A percentile compares a stretch with the other conserved stretches of the same genome.
Evolutionary conservation across 192 early-diverging fungal genomes (phyloP).

Genomic region (Obelidium mucronatum): DNA sequence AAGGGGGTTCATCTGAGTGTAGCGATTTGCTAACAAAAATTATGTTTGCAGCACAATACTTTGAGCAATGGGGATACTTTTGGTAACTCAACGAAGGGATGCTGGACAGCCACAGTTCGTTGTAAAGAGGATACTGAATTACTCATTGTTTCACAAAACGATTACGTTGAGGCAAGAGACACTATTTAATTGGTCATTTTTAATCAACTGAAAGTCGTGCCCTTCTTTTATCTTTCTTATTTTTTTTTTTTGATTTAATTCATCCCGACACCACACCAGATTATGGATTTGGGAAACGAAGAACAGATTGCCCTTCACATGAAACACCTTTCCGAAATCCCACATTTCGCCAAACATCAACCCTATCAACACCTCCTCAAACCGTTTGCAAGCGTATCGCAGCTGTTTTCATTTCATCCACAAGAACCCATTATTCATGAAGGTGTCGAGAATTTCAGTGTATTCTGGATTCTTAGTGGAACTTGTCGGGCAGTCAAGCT

Average conservation of each 20-base stretch:
- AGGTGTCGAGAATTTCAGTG: conserved; percentile 20
- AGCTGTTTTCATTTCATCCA: conserved; percentile 8
- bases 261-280: conserved; percentile 11
- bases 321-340: not conserved
- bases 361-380: conserved; percentile 4
- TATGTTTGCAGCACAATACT: not conserved
- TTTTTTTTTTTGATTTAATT: not conserved
- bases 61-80: conserved; percentile 23
- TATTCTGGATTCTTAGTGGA: conserved; percentile 38
- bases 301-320: conserved; percentile 3
- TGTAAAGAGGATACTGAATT: conserved; percentile 8
- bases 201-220: too few species aligned
- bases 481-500: conserved; percentile 31
- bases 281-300: not conserved
- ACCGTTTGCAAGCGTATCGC: conserved; percentile 6
- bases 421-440: conserved; percentile 40
- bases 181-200: not conserved
- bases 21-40: too few species aligned
- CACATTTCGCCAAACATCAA: conserved; percentile 1
- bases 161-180: not conserved
- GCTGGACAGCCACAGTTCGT: conserved; percentile 11
- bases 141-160: not conserved
- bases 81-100: not conserved
- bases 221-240: too few species aligned
- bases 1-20: too few species aligned